Base-by-base conservation (phyloP, 139 green algal genomes). In the Auxenochlorella pyrenoidosa region DNA sequence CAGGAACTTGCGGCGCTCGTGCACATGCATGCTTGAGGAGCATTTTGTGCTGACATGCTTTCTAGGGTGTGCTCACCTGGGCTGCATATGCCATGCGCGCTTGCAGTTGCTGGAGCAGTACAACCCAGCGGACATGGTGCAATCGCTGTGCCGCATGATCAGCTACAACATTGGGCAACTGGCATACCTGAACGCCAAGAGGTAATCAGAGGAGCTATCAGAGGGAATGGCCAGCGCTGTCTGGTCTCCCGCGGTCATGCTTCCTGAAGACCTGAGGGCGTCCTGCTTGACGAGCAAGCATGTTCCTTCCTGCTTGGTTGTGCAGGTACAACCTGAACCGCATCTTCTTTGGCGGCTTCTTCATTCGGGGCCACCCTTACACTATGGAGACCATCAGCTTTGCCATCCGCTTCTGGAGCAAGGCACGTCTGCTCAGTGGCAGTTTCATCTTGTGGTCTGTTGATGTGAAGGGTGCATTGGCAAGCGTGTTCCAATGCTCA, bases 341-440 rank as follows among this genome's bases (percentile, higher is more conserved):
- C 78, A 95, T 99, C n/a, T 96, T 98, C 68, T 98, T 98, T 75
- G 96, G 96, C 41, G 97, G 97, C 60, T 99, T 99, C 92, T 99
- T 99, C 94, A 99, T 99, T 75, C 93, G 98, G 21, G 97, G 97
- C 22, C 98, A 99, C 92, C 94, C 96, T 13, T 99, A 99, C 95
- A 99, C 97, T 18, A 99, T 99, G 98, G 96, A 99, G 22, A 99
- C 97, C 70, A 99, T 99, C 68, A 97, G 93, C 66, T 99, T 97
- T 89, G 97, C 98, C 70, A 99, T 99, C 88, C 93, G 95, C 16
- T 99, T 99, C 90, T 99, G 97, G 97, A 97, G 92, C 79, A 97
- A 98, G 94, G 93, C 83, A 47, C 21, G 13, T 63, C 18, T 63
- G 54, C 8, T 36, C 3, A 71, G 10, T 19, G 63, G n/a, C n/a